Evolutionary conservation across 306 rosid genomes (phyloP), one percentile per base, ranked within the genome.

Genomic region (Prunus persica): DNA sequence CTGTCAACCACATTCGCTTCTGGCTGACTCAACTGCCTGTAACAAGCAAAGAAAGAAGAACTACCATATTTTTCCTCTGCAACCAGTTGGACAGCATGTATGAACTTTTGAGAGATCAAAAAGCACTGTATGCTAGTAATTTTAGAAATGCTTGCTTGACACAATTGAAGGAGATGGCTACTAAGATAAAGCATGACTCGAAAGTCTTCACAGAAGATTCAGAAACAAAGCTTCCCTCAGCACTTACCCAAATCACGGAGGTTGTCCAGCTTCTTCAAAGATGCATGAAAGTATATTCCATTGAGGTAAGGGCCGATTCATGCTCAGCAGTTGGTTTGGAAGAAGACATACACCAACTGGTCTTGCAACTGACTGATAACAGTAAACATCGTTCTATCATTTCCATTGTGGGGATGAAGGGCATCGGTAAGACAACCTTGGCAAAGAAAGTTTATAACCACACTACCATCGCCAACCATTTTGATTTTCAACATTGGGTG

Each of bases 351-450:
- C 54, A 43, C 5, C 2, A 66, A 57, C 13, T 79, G 60, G 78
- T 56, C 20, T 15, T 20, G 22, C 11, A 10, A 9, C 49, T 65
- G 34, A 72, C 27, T 2, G 2, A 5, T 5, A 16, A 38, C 15
- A 50, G 27, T 8, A 24, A 16, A 3, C 1, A 25, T 1, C 3
- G 0, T 1, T 55, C 65, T 20, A 1, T 66, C 12, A 10, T 79
- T n/a, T 61, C 74, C 51, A 9, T 79, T 73, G 62, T 57, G 58
- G 78, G 82, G 18, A 73, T 65, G 68, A 57, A 28, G 41, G 78
- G 82, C 12, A 20, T 73, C 0, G 82, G 73, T 46, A 79, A 79
- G 78, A 64, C 73, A 45, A 65, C 82, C 19, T 61, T 79, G 50
- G 82, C 74, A 2, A 73, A 66, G 38, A 19, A 73, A 30, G 52